phyloP scores from a whole-genome alignment of 2,329 filamentous ascomycete species.

The Sodiomyces alkalinus region DNA sequence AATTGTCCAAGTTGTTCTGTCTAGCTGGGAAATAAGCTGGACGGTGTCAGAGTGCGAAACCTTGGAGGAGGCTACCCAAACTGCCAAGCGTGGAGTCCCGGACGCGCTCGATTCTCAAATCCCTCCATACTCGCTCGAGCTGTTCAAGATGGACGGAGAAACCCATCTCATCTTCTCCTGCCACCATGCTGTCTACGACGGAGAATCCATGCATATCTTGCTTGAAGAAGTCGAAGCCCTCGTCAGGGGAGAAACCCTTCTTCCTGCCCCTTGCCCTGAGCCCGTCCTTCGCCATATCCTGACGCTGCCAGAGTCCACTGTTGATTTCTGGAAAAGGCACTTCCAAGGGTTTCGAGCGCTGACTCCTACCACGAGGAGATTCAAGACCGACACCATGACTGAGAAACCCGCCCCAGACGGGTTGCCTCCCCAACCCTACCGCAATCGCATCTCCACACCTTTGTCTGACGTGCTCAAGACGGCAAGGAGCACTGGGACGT shows the following conservation, averaged over 20 bases:
- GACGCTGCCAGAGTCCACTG: constrained; percentile 27
- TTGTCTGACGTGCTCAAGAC: not conserved
- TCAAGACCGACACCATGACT: constrained; percentile 30
- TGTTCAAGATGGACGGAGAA: constrained; percentile 17
- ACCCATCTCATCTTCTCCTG: constrained; percentile 33
- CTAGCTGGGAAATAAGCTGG: constrained; percentile 27
- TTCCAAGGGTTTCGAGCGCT: constrained; percentile 35
- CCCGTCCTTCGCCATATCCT: constrained; percentile 48
- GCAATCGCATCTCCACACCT: no score
- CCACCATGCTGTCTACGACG: constrained; percentile 83
- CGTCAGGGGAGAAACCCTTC: constrained; percentile 31
- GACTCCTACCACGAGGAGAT: no score
- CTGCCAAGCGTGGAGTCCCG: constrained; percentile 23
- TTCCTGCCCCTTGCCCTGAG: constrained; percentile 37
- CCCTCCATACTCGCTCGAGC: constrained; percentile 29
- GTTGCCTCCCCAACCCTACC: not conserved
- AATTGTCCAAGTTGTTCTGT: constrained; percentile 58
- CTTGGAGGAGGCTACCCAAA: constrained; percentile 20
- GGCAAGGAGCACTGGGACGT: constrained; percentile 18
- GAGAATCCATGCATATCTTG: constrained; percentile 55
- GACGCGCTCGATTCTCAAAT: constrained; percentile 25
- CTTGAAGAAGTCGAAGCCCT: constrained; percentile 53
- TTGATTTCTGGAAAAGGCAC: constrained; percentile 52
- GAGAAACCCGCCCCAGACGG: no score
- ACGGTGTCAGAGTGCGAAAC: constrained; percentile 15